Evolutionary conservation across 163 green algal species (phyloP), one percentile per base, ranked within the genome.

Genomic region (Scenedesmus sp.): DNA sequence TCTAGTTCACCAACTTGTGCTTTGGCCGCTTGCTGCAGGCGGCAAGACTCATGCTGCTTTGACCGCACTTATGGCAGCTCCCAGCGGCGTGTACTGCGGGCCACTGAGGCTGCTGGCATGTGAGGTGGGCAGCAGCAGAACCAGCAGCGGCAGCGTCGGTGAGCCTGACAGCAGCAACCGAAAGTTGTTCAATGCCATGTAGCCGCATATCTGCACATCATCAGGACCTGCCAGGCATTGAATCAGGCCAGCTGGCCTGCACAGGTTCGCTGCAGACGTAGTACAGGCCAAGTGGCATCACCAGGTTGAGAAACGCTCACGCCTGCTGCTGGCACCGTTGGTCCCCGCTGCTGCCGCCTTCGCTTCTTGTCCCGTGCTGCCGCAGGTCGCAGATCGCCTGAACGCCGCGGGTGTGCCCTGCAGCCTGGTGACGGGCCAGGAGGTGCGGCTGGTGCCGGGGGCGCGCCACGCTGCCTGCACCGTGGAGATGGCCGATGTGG

Each of bases 11-110:
- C 15, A 44, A 9, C 1, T 81, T 16, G 72, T 0, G 18, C 9
- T 33, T 65, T 40, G 84, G 10, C 3, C 46, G 86, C 20, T 22
- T 81, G 3, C 42, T 87, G 22, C 30, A 51, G 30, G 87, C 78
- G 97, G 97, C 72, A 99, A 99, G 92, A 99, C 97, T 15, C 91
- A 97, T 86, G 91, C 89, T 13, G 95, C 95, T 0, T 61, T 96
- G 33, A 65, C 95, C 87, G 94, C 95, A 3, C 94, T 98, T 70
- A 93, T 86, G 68, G 88, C 89, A 16, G 95, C 95, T 3, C 6
- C 81, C 13, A 90, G 70, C 37, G 96, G 96, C 18, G 49, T 98
- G 16, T 98, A 98, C 92, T 97, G 95, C 92, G 94, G 94, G 22
- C 96, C 96, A 3, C 93, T 97, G 49, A 87, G 95, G 18, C 89